Conservation (phyloP, 2,329 filamentous ascomycete species). For the Colletotrichum salicis region DNA sequence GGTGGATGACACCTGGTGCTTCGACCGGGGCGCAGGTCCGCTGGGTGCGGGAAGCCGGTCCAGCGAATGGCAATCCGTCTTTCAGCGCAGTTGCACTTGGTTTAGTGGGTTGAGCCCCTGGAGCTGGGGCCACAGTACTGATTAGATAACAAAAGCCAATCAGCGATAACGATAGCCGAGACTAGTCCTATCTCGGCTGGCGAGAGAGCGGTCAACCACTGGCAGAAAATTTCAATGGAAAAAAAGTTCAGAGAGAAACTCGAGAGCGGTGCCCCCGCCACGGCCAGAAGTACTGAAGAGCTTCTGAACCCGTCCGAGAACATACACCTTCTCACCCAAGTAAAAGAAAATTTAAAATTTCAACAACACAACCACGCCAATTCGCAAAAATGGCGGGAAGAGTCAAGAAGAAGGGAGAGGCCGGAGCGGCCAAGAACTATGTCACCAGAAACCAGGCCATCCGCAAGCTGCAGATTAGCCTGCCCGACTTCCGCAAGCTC, state of each 20-base stretch:
- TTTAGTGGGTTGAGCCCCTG: slow-evolving; percentile 32
- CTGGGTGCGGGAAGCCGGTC: slow-evolving; percentile 1
- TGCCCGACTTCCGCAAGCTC: slow-evolving; percentile 96
- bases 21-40: slow-evolving; percentile 20
- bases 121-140: slow-evolving; percentile 18
- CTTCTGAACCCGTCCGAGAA: slow-evolving; percentile 30
- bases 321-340: slow-evolving; percentile 24
- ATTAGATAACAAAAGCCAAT: slow-evolving; percentile 32
- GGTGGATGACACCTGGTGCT: slow-evolving; percentile 41
- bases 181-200: slow-evolving; percentile 20
- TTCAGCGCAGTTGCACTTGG: slow-evolving; percentile 20
- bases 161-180: not conserved
- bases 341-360: too few species aligned
- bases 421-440: slow-evolving; percentile 97
- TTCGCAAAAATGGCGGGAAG: slow-evolving; percentile 66
- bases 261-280: slow-evolving; percentile 47
- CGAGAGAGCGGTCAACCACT: slow-evolving; percentile 32
- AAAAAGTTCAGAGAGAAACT: slow-evolving; percentile 43
- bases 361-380: slow-evolving; percentile 34
- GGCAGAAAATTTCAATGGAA: slow-evolving; percentile 42
- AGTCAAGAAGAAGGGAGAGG: slow-evolving; percentile 91
- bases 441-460: slow-evolving; percentile 97
- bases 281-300: slow-evolving; percentile 31
- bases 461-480: slow-evolving; percentile 95
- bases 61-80: slow-evolving; percentile 20